Conservation (phyloP, 1,284 basidiomycete genomes). For the Sphagnurus paluster region DNA sequence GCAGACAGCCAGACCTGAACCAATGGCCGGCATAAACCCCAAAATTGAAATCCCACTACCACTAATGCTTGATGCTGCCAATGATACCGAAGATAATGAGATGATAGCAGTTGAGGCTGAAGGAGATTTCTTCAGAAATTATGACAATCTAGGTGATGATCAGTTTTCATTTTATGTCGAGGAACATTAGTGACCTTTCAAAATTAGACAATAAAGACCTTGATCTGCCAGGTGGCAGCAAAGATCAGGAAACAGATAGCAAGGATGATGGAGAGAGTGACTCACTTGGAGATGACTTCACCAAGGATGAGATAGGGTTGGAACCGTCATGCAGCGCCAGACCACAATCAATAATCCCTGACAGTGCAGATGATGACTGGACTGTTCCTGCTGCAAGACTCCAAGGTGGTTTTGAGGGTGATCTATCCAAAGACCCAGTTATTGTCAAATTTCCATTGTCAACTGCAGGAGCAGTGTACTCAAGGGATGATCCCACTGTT, state of each 20-base stretch:
- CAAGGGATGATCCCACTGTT: neutral
- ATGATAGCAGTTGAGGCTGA: conserved; percentile 3
- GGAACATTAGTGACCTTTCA: neutral
- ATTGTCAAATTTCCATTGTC: conserved; percentile 6
- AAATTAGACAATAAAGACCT: neutral
- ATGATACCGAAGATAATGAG: neutral
- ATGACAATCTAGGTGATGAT: conserved; percentile 2
- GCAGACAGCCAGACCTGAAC: neutral
- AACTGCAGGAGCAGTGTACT: conserved; percentile 5
- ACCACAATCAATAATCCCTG: too few species aligned
- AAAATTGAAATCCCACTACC: neutral
- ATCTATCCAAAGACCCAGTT: conserved; percentile 1
- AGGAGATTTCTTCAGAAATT: conserved; percentile 11
- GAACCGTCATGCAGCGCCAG: neutral
- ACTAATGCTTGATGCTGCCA: neutral
- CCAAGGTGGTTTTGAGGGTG: conserved; percentile 2
- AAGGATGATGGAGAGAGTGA: neutral
- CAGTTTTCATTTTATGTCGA: neutral
- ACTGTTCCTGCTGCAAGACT: neutral
- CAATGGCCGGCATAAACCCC: neutral
- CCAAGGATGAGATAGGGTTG: neutral
- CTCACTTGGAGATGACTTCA: neutral
- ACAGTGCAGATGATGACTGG: neutral
- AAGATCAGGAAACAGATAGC: neutral
- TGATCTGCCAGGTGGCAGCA: neutral